Conservation (phyloP, 306 rosid species). For the Oxytropis ochrocephala region DNA sequence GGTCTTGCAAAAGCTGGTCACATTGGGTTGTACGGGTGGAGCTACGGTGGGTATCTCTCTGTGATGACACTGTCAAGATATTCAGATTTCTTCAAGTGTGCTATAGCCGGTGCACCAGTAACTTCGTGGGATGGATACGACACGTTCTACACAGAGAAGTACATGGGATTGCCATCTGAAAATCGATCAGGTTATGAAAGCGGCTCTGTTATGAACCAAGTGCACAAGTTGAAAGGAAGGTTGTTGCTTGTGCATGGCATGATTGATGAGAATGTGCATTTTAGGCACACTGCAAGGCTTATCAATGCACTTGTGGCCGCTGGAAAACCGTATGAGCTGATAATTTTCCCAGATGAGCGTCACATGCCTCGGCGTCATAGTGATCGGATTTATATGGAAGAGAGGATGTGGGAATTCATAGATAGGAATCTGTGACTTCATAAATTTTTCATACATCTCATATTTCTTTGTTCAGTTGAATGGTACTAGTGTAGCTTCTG, state of each 20-base stretch:
- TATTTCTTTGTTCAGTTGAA: constrained; percentile 16
- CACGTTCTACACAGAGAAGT: constrained; percentile 93
- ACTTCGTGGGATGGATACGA: constrained; percentile 97
- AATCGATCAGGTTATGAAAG: constrained; percentile 43
- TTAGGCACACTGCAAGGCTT: constrained; percentile 93
- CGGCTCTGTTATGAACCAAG: constrained; percentile 69
- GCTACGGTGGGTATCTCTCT: constrained; percentile 93
- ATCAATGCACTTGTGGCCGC: constrained; percentile 81
- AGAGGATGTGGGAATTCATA: constrained; percentile 91
- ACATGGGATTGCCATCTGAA: constrained; percentile 80
- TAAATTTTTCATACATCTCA: constrained; percentile 10
- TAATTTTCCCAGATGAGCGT: constrained; percentile 86
- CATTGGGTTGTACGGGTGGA: constrained; percentile 94
- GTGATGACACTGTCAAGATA: constrained; percentile 71
- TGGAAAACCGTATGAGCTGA: constrained; percentile 72
- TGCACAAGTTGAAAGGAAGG: constrained; percentile 59
- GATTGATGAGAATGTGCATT: constrained; percentile 97
- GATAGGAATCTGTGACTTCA: constrained; percentile 54
- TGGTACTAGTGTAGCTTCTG: neutral
- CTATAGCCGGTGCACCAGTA: constrained; percentile 82
- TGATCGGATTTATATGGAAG: constrained; percentile 88
- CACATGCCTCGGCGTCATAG: constrained; percentile 84
- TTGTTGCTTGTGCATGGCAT: constrained; percentile 87
- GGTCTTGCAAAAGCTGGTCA: constrained; percentile 73
- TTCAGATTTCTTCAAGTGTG: constrained; percentile 70